phyloP scores from a whole-genome alignment of 768 basidiomycete genomes.

The Termitomyces sp. region DNA sequence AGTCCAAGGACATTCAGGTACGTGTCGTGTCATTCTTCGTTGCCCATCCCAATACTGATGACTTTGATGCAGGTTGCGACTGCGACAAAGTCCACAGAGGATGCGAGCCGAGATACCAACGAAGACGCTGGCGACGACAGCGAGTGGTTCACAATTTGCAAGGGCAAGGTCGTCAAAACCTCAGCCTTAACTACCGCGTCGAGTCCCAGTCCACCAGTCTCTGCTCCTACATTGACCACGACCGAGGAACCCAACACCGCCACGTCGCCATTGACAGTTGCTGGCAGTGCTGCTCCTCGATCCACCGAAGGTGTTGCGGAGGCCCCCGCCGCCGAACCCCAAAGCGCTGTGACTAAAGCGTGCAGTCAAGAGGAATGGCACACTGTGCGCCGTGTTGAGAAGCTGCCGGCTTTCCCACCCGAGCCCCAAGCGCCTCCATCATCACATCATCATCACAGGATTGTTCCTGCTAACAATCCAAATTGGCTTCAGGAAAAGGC shows the following conservation, averaged over 20 bases:
- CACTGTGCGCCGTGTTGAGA: neutral
- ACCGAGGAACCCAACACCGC: too few species aligned
- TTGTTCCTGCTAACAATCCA: neutral
- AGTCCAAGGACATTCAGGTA: neutral
- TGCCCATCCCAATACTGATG: neutral
- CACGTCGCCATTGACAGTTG: too few species aligned
- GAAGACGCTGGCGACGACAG: neutral
- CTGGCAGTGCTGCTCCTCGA: too few species aligned
- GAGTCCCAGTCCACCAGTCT: too few species aligned
- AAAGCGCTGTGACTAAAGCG: too few species aligned
- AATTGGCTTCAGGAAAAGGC: neutral
- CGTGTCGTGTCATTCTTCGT: neutral
- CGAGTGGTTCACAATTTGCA: too few species aligned
- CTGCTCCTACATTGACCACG: too few species aligned
- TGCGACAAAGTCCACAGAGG: neutral
- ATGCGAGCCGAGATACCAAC: neutral
- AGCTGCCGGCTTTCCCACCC: neutral
- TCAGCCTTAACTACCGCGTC: too few species aligned
- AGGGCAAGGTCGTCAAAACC: too few species aligned
- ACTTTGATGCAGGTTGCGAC: neutral
- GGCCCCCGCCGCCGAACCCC: too few species aligned
- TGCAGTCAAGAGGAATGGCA: too few species aligned
- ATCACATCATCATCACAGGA: neutral
- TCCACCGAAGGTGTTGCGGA: too few species aligned
- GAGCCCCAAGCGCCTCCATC: neutral